phyloP scores from a whole-genome alignment of 805 yeast genomes.

The Kluyveromyces nonfermentans region DNA sequence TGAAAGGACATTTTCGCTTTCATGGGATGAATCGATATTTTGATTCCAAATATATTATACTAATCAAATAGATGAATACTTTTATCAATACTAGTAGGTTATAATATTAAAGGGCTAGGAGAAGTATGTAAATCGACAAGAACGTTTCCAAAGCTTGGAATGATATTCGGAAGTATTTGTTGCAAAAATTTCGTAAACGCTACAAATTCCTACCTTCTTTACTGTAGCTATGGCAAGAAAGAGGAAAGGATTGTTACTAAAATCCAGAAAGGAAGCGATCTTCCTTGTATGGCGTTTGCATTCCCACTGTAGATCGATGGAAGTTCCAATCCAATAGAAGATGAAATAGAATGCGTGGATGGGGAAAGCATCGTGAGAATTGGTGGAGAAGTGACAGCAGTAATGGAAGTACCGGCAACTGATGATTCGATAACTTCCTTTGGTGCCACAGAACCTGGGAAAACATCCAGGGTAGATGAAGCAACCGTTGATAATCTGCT shows the following conservation, averaged over 20 bases:
- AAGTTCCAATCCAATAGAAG: neutral
- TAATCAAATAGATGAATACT: neutral
- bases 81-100: neutral
- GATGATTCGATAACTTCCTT: neutral
- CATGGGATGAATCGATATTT: neutral
- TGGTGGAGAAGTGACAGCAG: neutral
- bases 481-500: neutral
- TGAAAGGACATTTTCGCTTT: neutral
- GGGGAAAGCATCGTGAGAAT: neutral
- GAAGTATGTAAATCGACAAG: neutral
- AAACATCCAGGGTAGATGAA: neutral
- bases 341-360: neutral
- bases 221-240: neutral
- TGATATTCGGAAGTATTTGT: too few relatives aligned
- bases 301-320: neutral
- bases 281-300: neutral
- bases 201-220: neutral
- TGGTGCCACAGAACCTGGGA: constrained; percentile 2
- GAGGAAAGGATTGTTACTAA: neutral
- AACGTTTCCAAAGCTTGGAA: neutral
- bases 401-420: neutral
- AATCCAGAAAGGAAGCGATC: neutral
- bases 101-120: too few relatives aligned
- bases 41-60: neutral
- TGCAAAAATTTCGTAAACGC: too few relatives aligned